Percentiles rank a stretch among this genome's conserved stretches.
Conservation (phyloP, 2,329 filamentous ascomycete genomes). For the Penicillium sp. region DNA sequence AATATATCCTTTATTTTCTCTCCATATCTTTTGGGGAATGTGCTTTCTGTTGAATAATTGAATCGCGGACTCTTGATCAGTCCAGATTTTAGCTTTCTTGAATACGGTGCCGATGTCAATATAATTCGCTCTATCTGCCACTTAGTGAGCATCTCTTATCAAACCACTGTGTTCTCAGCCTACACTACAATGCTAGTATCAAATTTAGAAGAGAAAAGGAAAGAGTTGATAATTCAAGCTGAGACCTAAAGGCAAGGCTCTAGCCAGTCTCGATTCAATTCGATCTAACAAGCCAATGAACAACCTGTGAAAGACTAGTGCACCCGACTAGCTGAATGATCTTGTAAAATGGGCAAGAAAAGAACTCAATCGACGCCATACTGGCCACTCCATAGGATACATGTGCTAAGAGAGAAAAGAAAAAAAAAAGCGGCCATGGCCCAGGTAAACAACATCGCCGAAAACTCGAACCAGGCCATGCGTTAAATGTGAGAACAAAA, state of each 20-base stretch:
- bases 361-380: slow-evolving; percentile 30
- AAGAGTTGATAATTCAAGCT: slow-evolving; percentile 8
- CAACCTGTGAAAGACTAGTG: slow-evolving; percentile 17
- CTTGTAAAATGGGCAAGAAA: slow-evolving; percentile 19
- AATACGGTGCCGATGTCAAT: slow-evolving; percentile 21
- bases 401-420: slow-evolving; percentile 30
- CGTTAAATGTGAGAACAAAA: slow-evolving; percentile 14
- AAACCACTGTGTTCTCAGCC: no score
- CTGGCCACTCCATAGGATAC: slow-evolving; percentile 37
- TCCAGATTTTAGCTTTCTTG: background rate
- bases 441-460: background rate
- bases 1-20: slow-evolving; percentile 27
- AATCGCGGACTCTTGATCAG: background rate
- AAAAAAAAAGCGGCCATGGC: slow-evolving; percentile 5
- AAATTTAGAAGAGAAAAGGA: background rate
- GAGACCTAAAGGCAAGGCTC: background rate
- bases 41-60: background rate
- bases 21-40: slow-evolving; percentile 1
- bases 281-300: slow-evolving; percentile 20
- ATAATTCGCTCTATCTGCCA: slow-evolving; percentile 7
- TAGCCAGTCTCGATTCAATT: slow-evolving; percentile 23
- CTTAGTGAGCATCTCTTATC: background rate
- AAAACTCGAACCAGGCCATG: slow-evolving; percentile 13
- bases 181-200: no score
- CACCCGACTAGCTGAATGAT: slow-evolving; percentile 28